phyloP scores from a whole-genome alignment of 2,329 filamentous ascomycete species.

The Pyrenophora graminea region DNA sequence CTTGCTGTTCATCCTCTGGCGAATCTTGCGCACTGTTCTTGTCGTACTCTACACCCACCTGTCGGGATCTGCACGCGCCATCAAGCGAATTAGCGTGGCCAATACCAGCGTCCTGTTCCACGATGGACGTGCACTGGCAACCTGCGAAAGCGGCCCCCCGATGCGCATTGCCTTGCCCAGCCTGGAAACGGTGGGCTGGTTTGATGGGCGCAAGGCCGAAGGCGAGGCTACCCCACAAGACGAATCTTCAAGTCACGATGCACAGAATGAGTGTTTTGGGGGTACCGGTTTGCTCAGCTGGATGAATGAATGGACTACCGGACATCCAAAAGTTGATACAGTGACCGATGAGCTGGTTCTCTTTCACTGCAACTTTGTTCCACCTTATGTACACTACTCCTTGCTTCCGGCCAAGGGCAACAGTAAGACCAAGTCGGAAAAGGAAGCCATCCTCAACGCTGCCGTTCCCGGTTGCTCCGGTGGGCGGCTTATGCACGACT shows the following conservation, averaged over 20 bases:
- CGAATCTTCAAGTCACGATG: constrained; percentile 21
- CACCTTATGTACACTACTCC: constrained; percentile 71
- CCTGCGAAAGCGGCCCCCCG: constrained; percentile 72
- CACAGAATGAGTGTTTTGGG: constrained; percentile 50
- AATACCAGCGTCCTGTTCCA: constrained; percentile 71
- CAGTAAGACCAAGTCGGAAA: neutral
- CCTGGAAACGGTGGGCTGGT: constrained; percentile 73
- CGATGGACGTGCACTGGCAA: constrained; percentile 69
- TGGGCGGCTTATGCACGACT: constrained; percentile 78
- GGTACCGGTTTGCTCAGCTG: constrained; percentile 61
- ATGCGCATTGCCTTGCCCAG: constrained; percentile 67
- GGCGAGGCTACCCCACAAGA: constrained; percentile 47
- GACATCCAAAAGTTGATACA: constrained; percentile 70
- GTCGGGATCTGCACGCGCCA: constrained; percentile 58
- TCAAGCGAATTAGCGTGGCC: constrained; percentile 71
- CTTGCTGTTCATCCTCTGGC: constrained; percentile 55
- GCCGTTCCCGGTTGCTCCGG: constrained; percentile 64
- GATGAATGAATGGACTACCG: constrained; percentile 73
- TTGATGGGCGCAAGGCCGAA: constrained; percentile 62
- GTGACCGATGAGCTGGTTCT: constrained; percentile 67
- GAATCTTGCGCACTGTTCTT: constrained; percentile 61
- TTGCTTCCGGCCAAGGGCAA: constrained; percentile 50
- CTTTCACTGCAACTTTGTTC: constrained; percentile 68
- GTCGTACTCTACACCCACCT: constrained; percentile 63
- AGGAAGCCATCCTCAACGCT: constrained; percentile 51